phyloP scores from a whole-genome alignment of 192 early-diverging fungal genomes.

The Phlyctochytrium planicorne region DNA sequence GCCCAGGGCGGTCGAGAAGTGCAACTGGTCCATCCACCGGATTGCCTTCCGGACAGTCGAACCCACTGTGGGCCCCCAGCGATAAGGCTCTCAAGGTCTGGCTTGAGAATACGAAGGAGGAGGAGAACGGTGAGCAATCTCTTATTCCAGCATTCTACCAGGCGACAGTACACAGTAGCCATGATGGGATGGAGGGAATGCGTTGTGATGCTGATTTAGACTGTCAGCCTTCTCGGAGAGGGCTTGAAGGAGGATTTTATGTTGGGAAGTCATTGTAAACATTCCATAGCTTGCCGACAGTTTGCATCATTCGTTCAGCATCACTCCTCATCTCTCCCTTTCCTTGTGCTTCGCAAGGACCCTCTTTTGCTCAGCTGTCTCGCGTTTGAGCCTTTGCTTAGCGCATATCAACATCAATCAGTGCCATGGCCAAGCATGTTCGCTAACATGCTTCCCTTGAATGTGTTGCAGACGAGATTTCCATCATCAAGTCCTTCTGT shows the following conservation, averaged over 20 bases:
- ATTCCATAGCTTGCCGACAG: neutral
- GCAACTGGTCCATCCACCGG: slow-evolving; percentile 3
- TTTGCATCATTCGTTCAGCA: neutral
- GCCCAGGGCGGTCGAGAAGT: neutral
- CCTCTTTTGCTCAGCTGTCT: too few species aligned
- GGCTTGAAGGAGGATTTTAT: slow-evolving; percentile 1
- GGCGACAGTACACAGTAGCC: too few species aligned
- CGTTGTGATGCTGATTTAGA: neutral
- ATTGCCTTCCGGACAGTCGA: neutral
- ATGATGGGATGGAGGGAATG: slow-evolving; percentile 5
- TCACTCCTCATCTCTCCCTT: too few species aligned
- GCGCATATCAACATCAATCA: too few species aligned
- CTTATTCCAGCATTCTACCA: too few species aligned
- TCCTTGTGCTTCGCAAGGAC: too few species aligned
- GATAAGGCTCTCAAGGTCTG: slow-evolving; percentile 27
- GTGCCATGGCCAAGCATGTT: too few species aligned
- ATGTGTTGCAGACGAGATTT: slow-evolving; percentile 71
- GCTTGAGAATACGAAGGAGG: slow-evolving; percentile 23
- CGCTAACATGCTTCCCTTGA: too few species aligned
- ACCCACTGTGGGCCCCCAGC: slow-evolving; percentile 16
- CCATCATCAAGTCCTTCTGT: slow-evolving; percentile 83
- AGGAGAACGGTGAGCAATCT: slow-evolving; percentile 26
- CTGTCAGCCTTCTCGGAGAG: neutral
- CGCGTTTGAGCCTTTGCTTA: too few species aligned
- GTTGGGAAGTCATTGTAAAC: neutral